Evolutionary conservation across 2,329 filamentous ascomycete species (phyloP), one percentile per base, ranked within the genome.

Genomic region (Hortaea sp.): DNA sequence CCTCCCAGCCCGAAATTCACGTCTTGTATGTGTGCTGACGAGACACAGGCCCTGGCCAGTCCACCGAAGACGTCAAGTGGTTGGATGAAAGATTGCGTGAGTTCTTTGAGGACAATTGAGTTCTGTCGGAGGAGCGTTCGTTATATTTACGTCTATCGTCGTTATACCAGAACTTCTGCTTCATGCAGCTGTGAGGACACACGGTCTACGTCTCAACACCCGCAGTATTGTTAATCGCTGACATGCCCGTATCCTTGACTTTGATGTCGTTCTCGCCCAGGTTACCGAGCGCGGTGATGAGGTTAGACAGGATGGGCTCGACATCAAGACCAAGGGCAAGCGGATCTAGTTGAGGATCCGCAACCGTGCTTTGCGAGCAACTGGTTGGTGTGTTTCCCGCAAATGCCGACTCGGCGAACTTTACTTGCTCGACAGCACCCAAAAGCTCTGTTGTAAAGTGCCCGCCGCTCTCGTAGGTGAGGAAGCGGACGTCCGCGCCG

Each of bases 61-160:
- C 76, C 53, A 76, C 74, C 48, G 79, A 82, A 30, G 85, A 89
- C 62, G 74, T 82, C 2, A 76, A 77, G 56, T 89, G 84, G 82
- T 67, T 89, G 38, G 81, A 88, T 58, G 69, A 77, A 29, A 75
- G 75, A 52, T 59, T 86, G 47, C 69, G 66, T 11, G 64, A 65
- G 5, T 76, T 83, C 43, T 76, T 81, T 49, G 64, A 51, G 45
- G 43, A 52, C 29, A 46, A 51, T 9, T 35, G 32, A 35, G 32
- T n/a, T 35, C 20, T 9, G 32, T 35, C 7, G n/a, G 32, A 9
- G 4, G 32, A 34, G 31, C 31, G 20, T 20, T 20, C 20, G 20
- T 20, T 20, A 20, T 20, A 20, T 20, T 20, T 20, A 20, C 20
- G 20, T 20, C 20, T 20, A 20, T 20, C 20, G 20, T 20, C 20